Conservation (phyloP, 2,329 filamentous ascomycete species). For the Fusarium penzigii region DNA sequence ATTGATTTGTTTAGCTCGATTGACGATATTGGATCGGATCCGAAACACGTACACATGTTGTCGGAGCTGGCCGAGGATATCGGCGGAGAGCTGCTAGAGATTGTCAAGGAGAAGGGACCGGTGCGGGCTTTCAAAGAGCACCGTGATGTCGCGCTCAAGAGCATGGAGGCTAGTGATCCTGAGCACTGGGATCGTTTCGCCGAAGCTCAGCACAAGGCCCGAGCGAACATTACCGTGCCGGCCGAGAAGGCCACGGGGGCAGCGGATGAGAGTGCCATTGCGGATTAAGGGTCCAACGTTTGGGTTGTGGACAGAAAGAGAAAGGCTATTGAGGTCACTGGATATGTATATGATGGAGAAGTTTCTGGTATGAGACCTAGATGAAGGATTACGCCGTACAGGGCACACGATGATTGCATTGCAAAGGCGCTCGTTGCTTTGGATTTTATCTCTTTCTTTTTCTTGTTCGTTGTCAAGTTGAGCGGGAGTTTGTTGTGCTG, state of each 20-base stretch:
- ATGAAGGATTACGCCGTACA: slow-evolving; percentile 2
- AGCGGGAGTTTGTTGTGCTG: slow-evolving; percentile 17
- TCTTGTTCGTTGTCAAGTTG: slow-evolving; percentile 15
- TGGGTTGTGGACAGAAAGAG: slow-evolving; percentile 1
- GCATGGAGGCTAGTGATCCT: slow-evolving; percentile 61
- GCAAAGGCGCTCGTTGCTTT: slow-evolving; percentile 27
- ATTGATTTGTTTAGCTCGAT: slow-evolving; percentile 50
- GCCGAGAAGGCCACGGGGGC: slow-evolving; percentile 16
- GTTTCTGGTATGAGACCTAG: not conserved
- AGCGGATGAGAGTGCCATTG: slow-evolving; percentile 44
- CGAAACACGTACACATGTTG: slow-evolving; percentile 54
- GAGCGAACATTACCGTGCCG: slow-evolving; percentile 49
- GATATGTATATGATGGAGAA: not conserved
- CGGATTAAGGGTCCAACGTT: slow-evolving; percentile 33
- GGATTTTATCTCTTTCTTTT: slow-evolving; percentile 10
- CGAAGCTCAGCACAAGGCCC: slow-evolving; percentile 61
- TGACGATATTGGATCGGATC: slow-evolving; percentile 52
- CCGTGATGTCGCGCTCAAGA: slow-evolving; percentile 49
- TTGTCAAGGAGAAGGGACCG: slow-evolving; percentile 58
- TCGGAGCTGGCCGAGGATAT: slow-evolving; percentile 64
- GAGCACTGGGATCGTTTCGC: slow-evolving; percentile 65
- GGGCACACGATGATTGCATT: slow-evolving; percentile 20
- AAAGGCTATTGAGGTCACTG: slow-evolving; percentile 1
- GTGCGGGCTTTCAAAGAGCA: slow-evolving; percentile 63
- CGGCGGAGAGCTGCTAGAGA: slow-evolving; percentile 58